Base-by-base conservation (phyloP, 495 filamentous ascomycete species). In the Hamigera avellanea region DNA sequence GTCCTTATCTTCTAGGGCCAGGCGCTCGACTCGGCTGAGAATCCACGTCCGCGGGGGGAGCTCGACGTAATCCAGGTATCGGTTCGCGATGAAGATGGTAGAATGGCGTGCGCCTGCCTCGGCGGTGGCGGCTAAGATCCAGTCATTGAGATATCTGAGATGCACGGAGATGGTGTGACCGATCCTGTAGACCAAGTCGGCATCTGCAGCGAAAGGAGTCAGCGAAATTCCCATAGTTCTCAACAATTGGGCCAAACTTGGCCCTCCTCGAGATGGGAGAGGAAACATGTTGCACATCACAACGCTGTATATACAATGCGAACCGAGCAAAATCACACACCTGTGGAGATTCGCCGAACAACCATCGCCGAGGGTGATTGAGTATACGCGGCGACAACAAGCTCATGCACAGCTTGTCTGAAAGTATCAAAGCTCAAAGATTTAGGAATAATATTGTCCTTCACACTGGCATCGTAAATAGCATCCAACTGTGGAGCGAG, bases 171-270 rank as follows among this genome's bases (percentile, higher is more conserved):
- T 25, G 31, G 39, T 15, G 9, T 41, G 33, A 7, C 52, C 48
- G 30, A 61, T 55, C 31, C 49, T 41, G 32, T 39, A 56, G 25
- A 58, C 28, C 14, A 50, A 2, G n/a, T 30, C n/a, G 28, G n/a
- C 14, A 30, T 30, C 28, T 30, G 28, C n/a, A n/a, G n/a, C n/a
- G n/a, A n/a, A n/a, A n/a, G n/a, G n/a, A n/a, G n/a, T n/a, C n/a
- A n/a, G n/a, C n/a, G n/a, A n/a, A n/a, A n/a, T n/a, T n/a, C n/a
- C n/a, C n/a, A n/a, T n/a, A n/a, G n/a, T n/a, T n/a, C n/a, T n/a
- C n/a, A n/a, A n/a, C n/a, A n/a, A n/a, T n/a, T n/a, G n/a, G n/a
- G n/a, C n/a, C n/a, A n/a, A n/a, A n/a, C n/a, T n/a, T n/a, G n/a
- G n/a, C n/a, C n/a, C n/a, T n/a, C n/a, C n/a, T n/a, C n/a, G n/a